A percentile compares a stretch with the other conserved stretches of the same genome.
Conservation (phyloP, 129 eudicot genomes). For the Artemisia annua region DNA sequence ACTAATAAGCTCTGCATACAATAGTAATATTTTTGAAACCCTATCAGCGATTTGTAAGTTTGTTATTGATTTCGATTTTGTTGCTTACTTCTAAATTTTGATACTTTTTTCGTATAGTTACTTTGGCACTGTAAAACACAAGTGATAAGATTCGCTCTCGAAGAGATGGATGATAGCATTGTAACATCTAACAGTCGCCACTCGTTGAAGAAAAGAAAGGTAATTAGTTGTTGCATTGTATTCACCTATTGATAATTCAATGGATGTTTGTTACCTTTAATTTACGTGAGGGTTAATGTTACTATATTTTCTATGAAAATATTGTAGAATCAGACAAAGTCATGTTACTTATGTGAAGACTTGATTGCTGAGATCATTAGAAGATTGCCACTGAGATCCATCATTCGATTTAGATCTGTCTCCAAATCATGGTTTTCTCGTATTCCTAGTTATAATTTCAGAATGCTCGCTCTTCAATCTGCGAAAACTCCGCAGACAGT, state of each 20-base stretch:
- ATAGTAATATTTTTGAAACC: too few species aligned
- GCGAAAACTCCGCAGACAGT: background rate
- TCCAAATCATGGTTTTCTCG: conserved; percentile 12
- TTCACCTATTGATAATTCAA: background rate
- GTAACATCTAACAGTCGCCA: background rate
- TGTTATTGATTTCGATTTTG: too few species aligned
- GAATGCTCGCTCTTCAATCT: background rate
- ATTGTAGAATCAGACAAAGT: background rate
- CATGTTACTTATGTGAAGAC: conserved; percentile 1
- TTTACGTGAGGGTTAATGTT: background rate
- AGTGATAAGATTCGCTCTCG: background rate
- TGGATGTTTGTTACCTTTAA: background rate
- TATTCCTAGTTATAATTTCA: background rate
- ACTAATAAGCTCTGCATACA: too few species aligned
- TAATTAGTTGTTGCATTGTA: background rate
- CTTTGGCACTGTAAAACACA: too few species aligned
- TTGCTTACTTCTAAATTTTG: too few species aligned
- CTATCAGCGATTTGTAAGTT: too few species aligned
- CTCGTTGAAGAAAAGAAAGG: too few species aligned
- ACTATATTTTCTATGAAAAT: background rate
- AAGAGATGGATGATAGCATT: background rate
- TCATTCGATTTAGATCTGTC: background rate
- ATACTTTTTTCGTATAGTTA: too few species aligned
- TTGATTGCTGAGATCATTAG: background rate
- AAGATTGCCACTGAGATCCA: background rate